phyloP scores from a whole-genome alignment of 345 rosid species.

The Moricandia arvensis region DNA sequence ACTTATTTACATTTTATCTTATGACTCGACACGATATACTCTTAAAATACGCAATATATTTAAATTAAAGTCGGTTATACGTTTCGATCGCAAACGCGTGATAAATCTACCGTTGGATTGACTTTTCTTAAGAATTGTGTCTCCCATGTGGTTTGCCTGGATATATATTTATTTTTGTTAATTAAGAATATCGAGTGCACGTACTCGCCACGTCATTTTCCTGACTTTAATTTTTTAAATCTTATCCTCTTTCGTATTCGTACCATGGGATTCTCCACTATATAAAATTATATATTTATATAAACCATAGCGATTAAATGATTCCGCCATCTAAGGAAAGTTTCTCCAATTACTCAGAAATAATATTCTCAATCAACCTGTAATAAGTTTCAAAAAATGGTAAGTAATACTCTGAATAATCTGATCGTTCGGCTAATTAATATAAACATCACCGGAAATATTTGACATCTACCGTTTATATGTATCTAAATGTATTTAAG shows the following conservation, averaged over 20 bases:
- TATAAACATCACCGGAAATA: background rate
- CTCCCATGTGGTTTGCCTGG: constrained; percentile 32
- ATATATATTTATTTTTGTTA: constrained; percentile 14
- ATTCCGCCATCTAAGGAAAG: background rate
- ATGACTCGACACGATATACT: background rate
- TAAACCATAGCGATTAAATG: background rate
- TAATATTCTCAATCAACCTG: background rate
- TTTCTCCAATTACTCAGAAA: background rate
- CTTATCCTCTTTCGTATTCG: constrained; percentile 28
- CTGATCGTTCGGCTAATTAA: background rate
- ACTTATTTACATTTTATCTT: too few species aligned
- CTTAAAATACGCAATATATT: background rate
- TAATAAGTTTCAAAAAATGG: background rate
- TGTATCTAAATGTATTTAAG: background rate
- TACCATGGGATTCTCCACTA: constrained; percentile 23
- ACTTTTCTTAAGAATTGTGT: background rate
- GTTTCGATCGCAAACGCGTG: constrained; percentile 26
- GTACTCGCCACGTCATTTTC: constrained; percentile 41
- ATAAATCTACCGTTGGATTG: constrained; percentile 29
- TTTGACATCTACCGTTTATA: background rate
- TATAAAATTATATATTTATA: background rate
- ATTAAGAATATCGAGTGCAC: constrained; percentile 29
- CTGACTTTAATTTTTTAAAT: constrained; percentile 13
- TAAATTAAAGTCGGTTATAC: background rate
- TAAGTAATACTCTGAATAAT: background rate